A percentile compares a stretch with the other conserved stretches of the same genome.
Evolutionary conservation across 2,329 filamentous ascomycete genomes (phyloP).

Genomic region (Neocatenulostroma microsporum): DNA sequence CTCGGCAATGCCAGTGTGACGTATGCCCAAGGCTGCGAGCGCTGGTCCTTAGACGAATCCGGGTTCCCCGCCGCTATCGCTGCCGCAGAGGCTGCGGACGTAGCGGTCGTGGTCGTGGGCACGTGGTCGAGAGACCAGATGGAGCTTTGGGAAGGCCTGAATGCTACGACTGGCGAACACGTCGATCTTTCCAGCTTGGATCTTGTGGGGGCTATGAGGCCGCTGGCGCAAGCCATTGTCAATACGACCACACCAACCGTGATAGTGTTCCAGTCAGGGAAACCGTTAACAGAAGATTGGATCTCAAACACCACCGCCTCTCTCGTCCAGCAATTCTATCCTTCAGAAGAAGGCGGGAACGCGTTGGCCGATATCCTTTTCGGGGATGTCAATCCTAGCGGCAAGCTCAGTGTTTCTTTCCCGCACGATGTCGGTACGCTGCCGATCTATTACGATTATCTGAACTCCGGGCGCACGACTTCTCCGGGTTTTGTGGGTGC

Average conservation of each 20-base stretch:
- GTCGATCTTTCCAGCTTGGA: slow-evolving; percentile 58
- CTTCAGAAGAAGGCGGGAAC: slow-evolving; percentile 59
- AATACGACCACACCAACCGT: slow-evolving; percentile 60
- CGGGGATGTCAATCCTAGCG: slow-evolving; percentile 57
- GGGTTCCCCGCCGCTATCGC: slow-evolving; percentile 60
- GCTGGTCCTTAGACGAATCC: slow-evolving; percentile 63
- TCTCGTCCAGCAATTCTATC: slow-evolving; percentile 67
- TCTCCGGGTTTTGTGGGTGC: slow-evolving; percentile 47
- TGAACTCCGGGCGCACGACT: slow-evolving; percentile 55
- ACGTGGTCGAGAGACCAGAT: slow-evolving; percentile 68
- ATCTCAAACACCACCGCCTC: slow-evolving; percentile 58
- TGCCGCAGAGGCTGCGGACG: slow-evolving; percentile 58
- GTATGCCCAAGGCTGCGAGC: slow-evolving; percentile 63
- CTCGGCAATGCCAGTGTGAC: slow-evolving; percentile 52
- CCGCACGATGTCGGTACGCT: slow-evolving; percentile 59
- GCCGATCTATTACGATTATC: slow-evolving; percentile 64
- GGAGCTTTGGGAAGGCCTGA: slow-evolving; percentile 62
- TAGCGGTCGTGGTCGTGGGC: slow-evolving; percentile 65
- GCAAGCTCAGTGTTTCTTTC: slow-evolving; percentile 59
- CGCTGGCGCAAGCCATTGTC: slow-evolving; percentile 59
- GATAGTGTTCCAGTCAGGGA: slow-evolving; percentile 61
- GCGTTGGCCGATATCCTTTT: slow-evolving; percentile 60
- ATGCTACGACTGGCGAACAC: slow-evolving; percentile 68
- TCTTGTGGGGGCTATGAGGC: slow-evolving; percentile 62
- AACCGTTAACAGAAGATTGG: slow-evolving; percentile 66